Evolutionary conservation across 2,329 filamentous ascomycete genomes (phyloP), one percentile per base, ranked within the genome.

Genomic region (Phoma sp.): DNA sequence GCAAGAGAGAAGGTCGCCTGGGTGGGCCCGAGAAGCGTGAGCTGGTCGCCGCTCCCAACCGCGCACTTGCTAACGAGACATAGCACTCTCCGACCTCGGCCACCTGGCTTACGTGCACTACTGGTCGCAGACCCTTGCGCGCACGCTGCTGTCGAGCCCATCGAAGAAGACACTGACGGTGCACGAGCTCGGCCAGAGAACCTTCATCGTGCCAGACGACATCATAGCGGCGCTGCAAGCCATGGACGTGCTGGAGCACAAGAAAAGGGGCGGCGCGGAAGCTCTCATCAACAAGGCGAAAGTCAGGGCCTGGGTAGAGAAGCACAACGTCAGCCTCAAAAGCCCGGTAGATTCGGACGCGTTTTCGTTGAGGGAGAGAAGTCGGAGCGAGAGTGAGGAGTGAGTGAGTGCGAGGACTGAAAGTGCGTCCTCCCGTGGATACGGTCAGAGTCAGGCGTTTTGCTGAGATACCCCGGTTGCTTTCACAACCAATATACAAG

Each of bases 21-120:
- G 95, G 95, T 32, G 94, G 95, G 0, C 95, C 95, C 0, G 95
- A 99, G 78, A 95, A 96, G 74, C 95, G 77, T 79, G 63, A 45
- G 75, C 63, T 8, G 10, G 1, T 21, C 7, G 12, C 8, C 12
- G 2, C 4, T 10, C n/a, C 9, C 3, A 8, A 17, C 9, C 6
- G 6, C 5, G 17, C 19, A 22, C 15, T 17, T 13, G 9, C 63
- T 65, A 53, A 65, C 49, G 46, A 17, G n/a, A 4, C 31, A 55
- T 55, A 79, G 76, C 94, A 9, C 88, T 98, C 39, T 95, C 90
- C 19, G 90, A 94, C 58, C 83, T 96, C 43, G 94, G 94, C 1
- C 85, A 86, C 64, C 89, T 86, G 68, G 92, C 92, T 3, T 98
- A 98, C 76, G 83, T 84, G 64, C 83, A 90, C 6, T 97, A 90